Evolutionary conservation across 306 rosid genomes (phyloP).

Genomic region (Alnus rubra): DNA sequence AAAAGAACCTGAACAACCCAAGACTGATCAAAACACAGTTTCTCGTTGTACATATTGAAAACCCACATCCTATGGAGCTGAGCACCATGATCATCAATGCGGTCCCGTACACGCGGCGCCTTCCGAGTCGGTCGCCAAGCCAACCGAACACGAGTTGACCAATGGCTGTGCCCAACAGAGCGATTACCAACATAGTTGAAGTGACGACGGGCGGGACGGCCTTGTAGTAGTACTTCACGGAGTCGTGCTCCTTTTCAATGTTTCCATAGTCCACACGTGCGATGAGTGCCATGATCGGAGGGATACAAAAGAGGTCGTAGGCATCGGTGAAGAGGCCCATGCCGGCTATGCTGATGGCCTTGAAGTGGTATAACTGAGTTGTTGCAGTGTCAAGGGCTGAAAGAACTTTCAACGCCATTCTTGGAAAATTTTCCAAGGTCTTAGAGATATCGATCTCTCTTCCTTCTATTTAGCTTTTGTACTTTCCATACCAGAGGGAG

Average conservation of each 20-base stretch:
- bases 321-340: conserved; percentile 87
- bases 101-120: conserved; percentile 58
- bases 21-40: conserved; percentile 51
- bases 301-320: conserved; percentile 65
- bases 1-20: conserved; percentile 62
- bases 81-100: conserved; percentile 56
- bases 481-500: too few species aligned
- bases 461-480: too few species aligned
- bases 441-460: not conserved
- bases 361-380: conserved; percentile 78
- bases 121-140: conserved; percentile 57
- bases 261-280: conserved; percentile 43
- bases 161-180: conserved; percentile 49
- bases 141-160: conserved; percentile 64
- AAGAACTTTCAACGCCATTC: conserved; percentile 33
- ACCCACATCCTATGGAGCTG: conserved; percentile 59
- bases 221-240: not conserved
- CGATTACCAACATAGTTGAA: conserved; percentile 37
- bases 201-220: conserved; percentile 18
- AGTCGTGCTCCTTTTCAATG: too few species aligned
- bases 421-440: conserved; percentile 29
- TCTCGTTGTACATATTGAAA: conserved; percentile 55
- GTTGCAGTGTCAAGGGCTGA: conserved; percentile 65
- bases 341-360: conserved; percentile 74
- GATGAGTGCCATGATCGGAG: conserved; percentile 45